Conservation (phyloP, 2,329 filamentous ascomycete genomes). For the Xylariaceae sp. region DNA sequence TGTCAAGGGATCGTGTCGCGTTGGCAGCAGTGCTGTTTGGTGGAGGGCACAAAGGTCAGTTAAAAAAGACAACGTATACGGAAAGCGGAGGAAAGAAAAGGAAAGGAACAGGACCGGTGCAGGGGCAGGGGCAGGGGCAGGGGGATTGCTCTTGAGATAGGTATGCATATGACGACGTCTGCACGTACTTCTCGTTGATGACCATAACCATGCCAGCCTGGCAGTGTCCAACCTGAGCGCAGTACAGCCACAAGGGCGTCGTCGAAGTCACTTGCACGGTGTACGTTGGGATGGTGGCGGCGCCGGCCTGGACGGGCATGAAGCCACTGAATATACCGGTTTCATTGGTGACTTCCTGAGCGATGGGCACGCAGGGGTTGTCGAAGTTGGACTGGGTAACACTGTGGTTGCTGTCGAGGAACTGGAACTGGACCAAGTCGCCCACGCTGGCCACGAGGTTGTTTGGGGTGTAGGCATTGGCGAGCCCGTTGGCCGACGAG, state of each 20-base stretch:
- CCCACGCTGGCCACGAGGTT: conserved; percentile 59
- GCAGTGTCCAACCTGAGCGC: conserved; percentile 68
- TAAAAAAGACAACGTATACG: neutral
- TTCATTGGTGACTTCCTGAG: conserved; percentile 41
- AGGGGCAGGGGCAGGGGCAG: too few relatives aligned
- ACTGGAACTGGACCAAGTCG: conserved; percentile 62
- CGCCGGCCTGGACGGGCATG: conserved; percentile 51
- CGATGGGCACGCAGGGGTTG: conserved; percentile 60
- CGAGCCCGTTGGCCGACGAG: conserved; percentile 46
- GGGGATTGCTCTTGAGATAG: too few relatives aligned
- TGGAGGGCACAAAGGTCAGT: conserved; percentile 3
- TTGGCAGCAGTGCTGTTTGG: conserved; percentile 43
- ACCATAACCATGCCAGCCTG: conserved; percentile 70
- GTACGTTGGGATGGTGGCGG: conserved; percentile 57
- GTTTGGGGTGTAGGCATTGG: conserved; percentile 58
- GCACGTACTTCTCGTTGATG: conserved; percentile 64
- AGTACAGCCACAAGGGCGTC: conserved; percentile 74
- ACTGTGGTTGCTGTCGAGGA: conserved; percentile 66
- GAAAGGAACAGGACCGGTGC: too few relatives aligned
- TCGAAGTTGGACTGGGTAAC: conserved; percentile 73
- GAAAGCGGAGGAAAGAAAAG: too few relatives aligned
- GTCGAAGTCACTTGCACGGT: conserved; percentile 64
- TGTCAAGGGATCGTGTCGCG: conserved; percentile 44
- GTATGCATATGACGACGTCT: too few relatives aligned
- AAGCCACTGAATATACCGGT: conserved; percentile 61